Conservation (phyloP, 331 rosid genomes). For the Dryas integrifolia region DNA sequence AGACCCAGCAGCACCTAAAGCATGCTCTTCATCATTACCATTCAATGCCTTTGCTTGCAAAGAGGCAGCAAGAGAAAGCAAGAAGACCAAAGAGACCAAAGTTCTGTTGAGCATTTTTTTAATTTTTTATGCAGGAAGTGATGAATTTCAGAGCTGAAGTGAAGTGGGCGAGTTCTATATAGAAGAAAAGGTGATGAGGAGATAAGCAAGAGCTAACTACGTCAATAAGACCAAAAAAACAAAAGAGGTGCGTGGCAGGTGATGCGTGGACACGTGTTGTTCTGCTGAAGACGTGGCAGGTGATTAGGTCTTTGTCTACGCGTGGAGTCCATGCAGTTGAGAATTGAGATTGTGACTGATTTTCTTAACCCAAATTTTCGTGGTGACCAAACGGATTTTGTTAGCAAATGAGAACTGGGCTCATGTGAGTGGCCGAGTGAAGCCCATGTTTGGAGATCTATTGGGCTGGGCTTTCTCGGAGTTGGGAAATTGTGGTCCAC, state of each 20-base stretch:
- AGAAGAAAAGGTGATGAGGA: slow-evolving; percentile 16
- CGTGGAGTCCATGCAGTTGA: background rate
- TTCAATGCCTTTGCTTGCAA: slow-evolving; percentile 29
- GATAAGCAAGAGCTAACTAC: background rate
- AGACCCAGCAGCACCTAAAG: slow-evolving; percentile 25
- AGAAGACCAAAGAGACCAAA: slow-evolving; percentile 24
- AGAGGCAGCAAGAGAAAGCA: slow-evolving; percentile 12
- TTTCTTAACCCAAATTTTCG: background rate
- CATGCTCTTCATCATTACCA: slow-evolving; percentile 22
- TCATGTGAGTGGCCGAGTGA: background rate
- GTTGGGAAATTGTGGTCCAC: too few species aligned
- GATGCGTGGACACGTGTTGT: slow-evolving; percentile 7
- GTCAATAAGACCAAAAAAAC: background rate
- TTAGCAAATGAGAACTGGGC: background rate
- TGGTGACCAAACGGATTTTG: background rate
- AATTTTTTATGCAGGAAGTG: background rate
- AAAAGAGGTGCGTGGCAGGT: background rate
- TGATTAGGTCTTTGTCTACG: background rate
- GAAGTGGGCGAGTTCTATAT: slow-evolving; percentile 24
- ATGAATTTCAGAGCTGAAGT: background rate
- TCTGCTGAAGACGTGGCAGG: background rate
- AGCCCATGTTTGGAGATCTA: background rate
- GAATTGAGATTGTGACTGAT: background rate
- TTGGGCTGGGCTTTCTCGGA: background rate
- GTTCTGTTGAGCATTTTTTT: slow-evolving; percentile 26